These are phyloP conservation scores for Handroanthus guayacan DNA, from an alignment of 257 asterid species.

Conservation along the genomic window DNA sequence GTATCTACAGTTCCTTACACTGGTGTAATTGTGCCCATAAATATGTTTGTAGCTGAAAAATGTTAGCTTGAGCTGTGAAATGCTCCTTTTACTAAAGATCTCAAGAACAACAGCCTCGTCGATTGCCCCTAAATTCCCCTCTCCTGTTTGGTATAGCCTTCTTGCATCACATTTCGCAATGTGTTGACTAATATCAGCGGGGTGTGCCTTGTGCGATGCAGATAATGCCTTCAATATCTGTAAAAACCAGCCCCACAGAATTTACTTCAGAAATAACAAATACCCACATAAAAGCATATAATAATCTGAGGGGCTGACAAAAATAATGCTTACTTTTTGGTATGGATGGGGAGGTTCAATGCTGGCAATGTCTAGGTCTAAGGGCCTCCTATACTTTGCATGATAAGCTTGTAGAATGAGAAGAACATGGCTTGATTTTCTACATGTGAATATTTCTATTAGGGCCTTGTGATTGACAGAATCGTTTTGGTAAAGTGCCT, in stretches of 20 bases:
- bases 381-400: slow-evolving; percentile 49
- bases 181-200: slow-evolving; percentile 67
- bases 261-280: neutral
- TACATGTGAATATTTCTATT: slow-evolving; percentile 62
- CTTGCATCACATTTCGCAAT: slow-evolving; percentile 78
- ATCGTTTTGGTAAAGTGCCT: slow-evolving; percentile 47
- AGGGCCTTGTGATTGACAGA: slow-evolving; percentile 48
- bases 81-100: slow-evolving; percentile 79
- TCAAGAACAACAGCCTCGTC: slow-evolving; percentile 74
- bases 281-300: neutral
- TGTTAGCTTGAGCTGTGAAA: slow-evolving; percentile 63
- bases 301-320: neutral
- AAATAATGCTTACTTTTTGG: slow-evolving; percentile 57
- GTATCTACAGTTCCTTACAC: slow-evolving; percentile 42
- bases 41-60: slow-evolving; percentile 63
- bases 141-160: slow-evolving; percentile 73
- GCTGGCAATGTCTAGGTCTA: slow-evolving; percentile 60
- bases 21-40: slow-evolving; percentile 70
- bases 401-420: slow-evolving; percentile 65
- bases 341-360: slow-evolving; percentile 69
- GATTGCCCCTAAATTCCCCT: slow-evolving; percentile 56
- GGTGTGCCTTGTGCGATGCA: slow-evolving; percentile 81
- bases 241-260: neutral
- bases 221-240: slow-evolving; percentile 71
- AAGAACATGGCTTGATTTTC: slow-evolving; percentile 78